These are phyloP conservation scores for Bruguiera sexangula DNA, from an alignment of 345 rosid species.

Conservation along the genomic window DNA sequence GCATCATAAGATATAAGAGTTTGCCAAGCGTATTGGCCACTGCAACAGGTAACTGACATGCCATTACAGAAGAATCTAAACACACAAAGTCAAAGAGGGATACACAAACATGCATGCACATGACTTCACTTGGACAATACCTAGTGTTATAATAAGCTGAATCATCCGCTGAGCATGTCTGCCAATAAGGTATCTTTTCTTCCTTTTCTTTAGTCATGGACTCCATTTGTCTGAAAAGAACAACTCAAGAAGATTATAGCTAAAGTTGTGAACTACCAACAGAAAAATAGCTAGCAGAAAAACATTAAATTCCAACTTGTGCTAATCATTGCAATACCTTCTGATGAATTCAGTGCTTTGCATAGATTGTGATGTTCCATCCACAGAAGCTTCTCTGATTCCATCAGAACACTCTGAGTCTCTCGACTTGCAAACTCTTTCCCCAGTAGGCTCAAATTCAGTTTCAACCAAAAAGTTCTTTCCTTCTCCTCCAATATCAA, in stretches of 20 bases:
- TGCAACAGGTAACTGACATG: slow-evolving; percentile 25
- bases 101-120: neutral
- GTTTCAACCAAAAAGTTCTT: slow-evolving; percentile 35
- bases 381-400: slow-evolving; percentile 24
- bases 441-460: slow-evolving; percentile 30
- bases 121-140: slow-evolving; percentile 27
- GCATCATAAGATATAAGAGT: slow-evolving; percentile 92
- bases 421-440: slow-evolving; percentile 28
- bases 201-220: slow-evolving; percentile 28
- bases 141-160: slow-evolving; percentile 53
- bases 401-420: slow-evolving; percentile 28
- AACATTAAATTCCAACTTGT: neutral
- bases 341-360: slow-evolving; percentile 37
- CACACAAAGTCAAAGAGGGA: neutral
- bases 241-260: slow-evolving; percentile 20
- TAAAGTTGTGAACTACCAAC: neutral
- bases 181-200: slow-evolving; percentile 49
- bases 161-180: slow-evolving; percentile 41
- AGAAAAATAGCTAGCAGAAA: neutral
- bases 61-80: slow-evolving; percentile 8
- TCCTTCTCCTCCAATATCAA: slow-evolving; percentile 49
- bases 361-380: slow-evolving; percentile 24
- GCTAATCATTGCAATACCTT: slow-evolving; percentile 41
- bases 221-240: slow-evolving; percentile 36
- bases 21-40: slow-evolving; percentile 94